phyloP scores from a whole-genome alignment of 176 grass and related monocot species.

The Avena eriantha region DNA sequence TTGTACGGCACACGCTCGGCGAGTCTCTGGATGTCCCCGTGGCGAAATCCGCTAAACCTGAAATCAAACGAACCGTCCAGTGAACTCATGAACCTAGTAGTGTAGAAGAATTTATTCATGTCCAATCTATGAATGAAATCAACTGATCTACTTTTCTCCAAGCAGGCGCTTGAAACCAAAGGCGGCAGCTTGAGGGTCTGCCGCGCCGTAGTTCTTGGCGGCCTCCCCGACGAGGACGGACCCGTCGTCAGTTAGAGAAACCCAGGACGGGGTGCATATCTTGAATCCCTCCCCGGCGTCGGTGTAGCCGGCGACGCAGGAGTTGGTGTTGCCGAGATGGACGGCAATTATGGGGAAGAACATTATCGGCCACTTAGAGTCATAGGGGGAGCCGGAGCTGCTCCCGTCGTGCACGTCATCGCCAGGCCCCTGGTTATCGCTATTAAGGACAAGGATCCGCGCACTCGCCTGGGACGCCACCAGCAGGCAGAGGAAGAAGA shows the following conservation, averaged over 20 bases:
- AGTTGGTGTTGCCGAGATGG: constrained; percentile 14
- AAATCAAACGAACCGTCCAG: not conserved
- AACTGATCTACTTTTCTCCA: not conserved
- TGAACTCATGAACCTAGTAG: not conserved
- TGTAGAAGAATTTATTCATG: not conserved
- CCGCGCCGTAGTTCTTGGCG: not conserved
- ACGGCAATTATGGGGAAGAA: not conserved
- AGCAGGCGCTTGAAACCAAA: not conserved
- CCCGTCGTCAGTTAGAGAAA: not conserved
- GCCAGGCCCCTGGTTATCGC: not conserved
- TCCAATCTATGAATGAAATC: not conserved
- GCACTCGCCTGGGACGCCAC: not conserved
- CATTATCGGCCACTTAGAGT: constrained; percentile 3
- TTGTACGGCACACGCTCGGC: constrained; percentile 6
- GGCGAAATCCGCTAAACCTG: not conserved
- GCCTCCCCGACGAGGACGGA: not conserved
- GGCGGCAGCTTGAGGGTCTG: not conserved
- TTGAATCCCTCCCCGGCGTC: not conserved
- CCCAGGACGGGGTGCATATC: not conserved
- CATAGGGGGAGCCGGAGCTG: not conserved
- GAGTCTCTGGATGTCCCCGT: not conserved
- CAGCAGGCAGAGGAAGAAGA: not conserved
- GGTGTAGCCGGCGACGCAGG: not conserved
- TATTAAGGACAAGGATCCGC: not conserved
- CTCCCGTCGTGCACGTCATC: not conserved